A percentile compares a stretch with the other conserved stretches of the same genome.
phyloP scores from a whole-genome alignment of 345 rosid genomes.

The Citrus mangshanensis region DNA sequence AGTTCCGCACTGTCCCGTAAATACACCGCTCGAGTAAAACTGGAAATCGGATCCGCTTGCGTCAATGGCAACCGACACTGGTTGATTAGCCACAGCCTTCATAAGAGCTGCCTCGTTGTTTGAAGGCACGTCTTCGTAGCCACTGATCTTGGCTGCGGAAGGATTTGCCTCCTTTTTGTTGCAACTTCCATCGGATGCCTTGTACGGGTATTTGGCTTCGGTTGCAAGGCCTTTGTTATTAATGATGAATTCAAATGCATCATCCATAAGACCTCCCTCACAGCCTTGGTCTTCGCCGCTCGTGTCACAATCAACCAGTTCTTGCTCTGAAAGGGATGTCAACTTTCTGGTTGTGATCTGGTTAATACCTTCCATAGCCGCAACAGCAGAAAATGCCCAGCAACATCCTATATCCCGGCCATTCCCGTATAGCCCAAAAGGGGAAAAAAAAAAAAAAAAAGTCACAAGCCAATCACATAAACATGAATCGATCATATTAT shows the following conservation, averaged over 20 bases:
- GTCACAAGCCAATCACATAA: neutral
- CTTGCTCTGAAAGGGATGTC: constrained; percentile 28
- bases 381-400: constrained; percentile 26
- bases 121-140: constrained; percentile 21
- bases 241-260: constrained; percentile 29
- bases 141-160: constrained; percentile 9
- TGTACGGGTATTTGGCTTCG: constrained; percentile 28
- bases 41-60: constrained; percentile 18
- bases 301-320: constrained; percentile 32
- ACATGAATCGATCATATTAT: neutral
- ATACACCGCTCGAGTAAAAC: constrained; percentile 15
- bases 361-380: constrained; percentile 16
- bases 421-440: neutral
- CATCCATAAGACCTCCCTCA: constrained; percentile 31
- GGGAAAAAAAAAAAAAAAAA: too few species aligned
- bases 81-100: constrained; percentile 22
- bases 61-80: constrained; percentile 24
- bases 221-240: constrained; percentile 25
- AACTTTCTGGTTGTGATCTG: constrained; percentile 11
- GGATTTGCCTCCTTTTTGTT: constrained; percentile 10
- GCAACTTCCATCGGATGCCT: constrained; percentile 15
- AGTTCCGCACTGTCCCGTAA: constrained; percentile 21
- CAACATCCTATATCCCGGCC: constrained; percentile 13
- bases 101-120: constrained; percentile 17
- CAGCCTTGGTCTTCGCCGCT: constrained; percentile 26